These are phyloP conservation scores for Pichia paraexigua DNA, from an alignment of 805 yeast species.

Conservation along the genomic window DNA sequence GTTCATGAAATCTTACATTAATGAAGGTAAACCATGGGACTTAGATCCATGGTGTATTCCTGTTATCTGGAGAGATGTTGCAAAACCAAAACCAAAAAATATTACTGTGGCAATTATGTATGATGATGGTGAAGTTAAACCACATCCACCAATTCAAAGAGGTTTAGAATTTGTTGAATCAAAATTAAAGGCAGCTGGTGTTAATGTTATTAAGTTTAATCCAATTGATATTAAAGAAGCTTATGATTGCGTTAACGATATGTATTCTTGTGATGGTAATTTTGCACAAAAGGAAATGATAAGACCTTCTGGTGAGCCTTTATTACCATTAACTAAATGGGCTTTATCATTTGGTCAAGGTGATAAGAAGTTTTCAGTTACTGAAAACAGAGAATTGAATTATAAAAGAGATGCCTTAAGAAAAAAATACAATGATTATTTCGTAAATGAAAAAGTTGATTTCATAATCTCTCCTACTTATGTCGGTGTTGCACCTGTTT, in stretches of 20 bases:
- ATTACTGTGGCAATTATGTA: conserved; percentile 55
- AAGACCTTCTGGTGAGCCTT: conserved; percentile 61
- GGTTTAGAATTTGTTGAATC: conserved; percentile 46
- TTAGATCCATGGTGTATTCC: conserved; percentile 38
- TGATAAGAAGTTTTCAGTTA: conserved; percentile 34
- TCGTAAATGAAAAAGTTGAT: conserved; percentile 51
- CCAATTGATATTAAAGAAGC: conserved; percentile 54
- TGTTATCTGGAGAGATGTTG: conserved; percentile 45
- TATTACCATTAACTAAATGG: conserved; percentile 56
- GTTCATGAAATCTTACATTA: conserved; percentile 56
- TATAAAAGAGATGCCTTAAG: conserved; percentile 49
- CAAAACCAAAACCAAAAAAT: conserved; percentile 29
- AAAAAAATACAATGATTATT: conserved; percentile 45
- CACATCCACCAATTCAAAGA: conserved; percentile 57
- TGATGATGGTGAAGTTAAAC: conserved; percentile 59
- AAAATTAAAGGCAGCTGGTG: conserved; percentile 53
- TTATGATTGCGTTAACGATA: conserved; percentile 45
- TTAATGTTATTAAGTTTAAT: conserved; percentile 44
- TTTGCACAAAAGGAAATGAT: conserved; percentile 43
- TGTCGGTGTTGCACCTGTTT: conserved; percentile 64
- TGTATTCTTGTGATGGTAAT: conserved; percentile 67
- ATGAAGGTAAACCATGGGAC: conserved; percentile 59
- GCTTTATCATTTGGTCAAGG: conserved; percentile 53
- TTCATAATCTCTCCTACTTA: conserved; percentile 62
- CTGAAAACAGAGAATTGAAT: conserved; percentile 51